Base-by-base conservation (phyloP, 352 stramenopile species). In the Phytophthora fragariae region DNA sequence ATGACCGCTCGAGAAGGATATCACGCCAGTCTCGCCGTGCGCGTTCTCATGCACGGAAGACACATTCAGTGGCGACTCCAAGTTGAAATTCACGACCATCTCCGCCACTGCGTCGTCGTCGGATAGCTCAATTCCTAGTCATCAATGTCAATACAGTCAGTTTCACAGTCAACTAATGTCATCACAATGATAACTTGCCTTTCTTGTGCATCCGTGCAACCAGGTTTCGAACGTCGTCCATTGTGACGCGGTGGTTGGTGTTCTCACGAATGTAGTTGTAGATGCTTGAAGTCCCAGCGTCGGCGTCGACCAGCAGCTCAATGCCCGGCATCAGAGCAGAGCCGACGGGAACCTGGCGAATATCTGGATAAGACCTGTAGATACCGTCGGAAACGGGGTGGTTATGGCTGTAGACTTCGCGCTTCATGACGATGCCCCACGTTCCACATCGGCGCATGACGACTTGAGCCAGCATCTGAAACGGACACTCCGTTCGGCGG, bases 401-500 rank as follows among this genome's bases (percentile, higher is more conserved):
- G n/a, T n/a, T n/a, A n/a, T n/a, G n/a, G 1, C 8, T 2, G 39
- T 63, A 68, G 1, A 57, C 24, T 27, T 27, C 24, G 24, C 24
- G 24, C 24, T 27, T 27, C 24, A 27, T 27, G 24, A 27, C 24
- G 31, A 73, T 59, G 5, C 44, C 37, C 66, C 66, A 73, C 10
- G 8, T 41, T 2, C 59, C 41, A 33, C 68, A 33, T 5, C 27
- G 2, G 2, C 5, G 15, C 39, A 59, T 35, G 2, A 24, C 24
- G 1, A 72, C 57, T 54, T 72, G 57, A 7, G 50, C 65, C n/a
- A 67, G 37, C 35, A 72, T 60, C 31, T 64, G 66, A 19, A 73
- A 68, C 5, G 52, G 65, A 15, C 57, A 66, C 9, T 52, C 65
- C 1, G 49, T 66, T 0, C 8, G 6, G 4, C 15, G 33, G 5